Evolutionary conservation across 371 early-diverging fungal species (phyloP).

Genomic region (Smittium mucronatum): DNA sequence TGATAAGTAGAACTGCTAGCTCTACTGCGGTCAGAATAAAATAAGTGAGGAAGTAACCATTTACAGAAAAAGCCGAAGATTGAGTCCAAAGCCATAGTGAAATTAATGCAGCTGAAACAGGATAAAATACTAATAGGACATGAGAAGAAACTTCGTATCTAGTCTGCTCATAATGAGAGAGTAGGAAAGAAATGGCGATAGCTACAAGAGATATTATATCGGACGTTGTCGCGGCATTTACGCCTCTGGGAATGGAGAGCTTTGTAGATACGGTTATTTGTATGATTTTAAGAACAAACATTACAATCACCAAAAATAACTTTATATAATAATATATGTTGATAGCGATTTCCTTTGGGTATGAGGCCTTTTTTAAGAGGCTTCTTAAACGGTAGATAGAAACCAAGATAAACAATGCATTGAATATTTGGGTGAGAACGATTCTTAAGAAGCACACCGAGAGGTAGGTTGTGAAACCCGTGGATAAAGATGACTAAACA

Average conservation of each 20-base stretch:
- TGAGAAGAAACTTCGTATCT: constrained; percentile 48
- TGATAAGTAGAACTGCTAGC: constrained; percentile 24
- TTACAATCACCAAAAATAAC: constrained; percentile 11
- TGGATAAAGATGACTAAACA: not conserved
- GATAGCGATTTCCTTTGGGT: constrained; percentile 15
- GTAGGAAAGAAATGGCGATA: constrained; percentile 34
- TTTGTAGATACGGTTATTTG: constrained; percentile 16
- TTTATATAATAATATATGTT: constrained; percentile 21
- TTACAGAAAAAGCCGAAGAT: constrained; percentile 22
- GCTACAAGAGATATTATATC: not conserved
- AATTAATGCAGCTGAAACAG: constrained; percentile 36
- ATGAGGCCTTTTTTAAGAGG: constrained; percentile 13
- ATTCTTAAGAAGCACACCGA: constrained; percentile 26
- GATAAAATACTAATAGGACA: constrained; percentile 60
- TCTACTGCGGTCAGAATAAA: not conserved
- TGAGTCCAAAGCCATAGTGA: constrained; percentile 46
- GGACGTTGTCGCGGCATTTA: constrained; percentile 3
- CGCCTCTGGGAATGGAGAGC: not conserved
- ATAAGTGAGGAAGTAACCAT: not conserved
- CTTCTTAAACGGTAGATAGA: constrained; percentile 13
- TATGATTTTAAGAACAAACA: constrained; percentile 17
- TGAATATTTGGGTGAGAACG: constrained; percentile 13
- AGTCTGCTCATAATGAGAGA: constrained; percentile 56
- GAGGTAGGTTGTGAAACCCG: not conserved
- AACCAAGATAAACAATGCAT: constrained; percentile 25